Conservation (phyloP, 1,284 basidiomycete species). For the Cutaneotrichosporon dermatis region DNA sequence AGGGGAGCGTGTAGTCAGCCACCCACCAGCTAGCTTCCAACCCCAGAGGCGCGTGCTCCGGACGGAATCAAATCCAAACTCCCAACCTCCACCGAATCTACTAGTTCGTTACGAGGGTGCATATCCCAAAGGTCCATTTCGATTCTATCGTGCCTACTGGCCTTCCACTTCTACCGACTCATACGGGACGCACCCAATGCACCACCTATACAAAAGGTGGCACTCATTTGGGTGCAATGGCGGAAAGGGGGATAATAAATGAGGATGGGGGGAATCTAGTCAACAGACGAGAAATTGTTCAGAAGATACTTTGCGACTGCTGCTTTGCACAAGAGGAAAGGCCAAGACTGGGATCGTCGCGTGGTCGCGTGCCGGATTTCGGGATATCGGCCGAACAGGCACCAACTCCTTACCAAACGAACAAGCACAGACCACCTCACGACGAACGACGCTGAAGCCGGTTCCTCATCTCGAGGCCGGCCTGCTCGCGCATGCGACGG, state of each 20-base stretch:
- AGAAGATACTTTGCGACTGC: not conserved
- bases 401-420: not conserved
- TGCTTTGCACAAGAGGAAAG: not conserved
- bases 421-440: not conserved
- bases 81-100: not conserved
- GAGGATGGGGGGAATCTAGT: not conserved
- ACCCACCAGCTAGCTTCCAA: not conserved
- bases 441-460: slow-evolving; percentile 1
- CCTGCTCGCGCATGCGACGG: slow-evolving; percentile 31
- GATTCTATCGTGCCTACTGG: not conserved
- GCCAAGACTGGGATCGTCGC: not conserved
- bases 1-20: too few relatives aligned
- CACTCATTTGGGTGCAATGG: not conserved
- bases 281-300: not conserved
- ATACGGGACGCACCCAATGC: not conserved
- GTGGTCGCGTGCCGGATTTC: not conserved
- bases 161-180: not conserved
- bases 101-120: slow-evolving; percentile 1
- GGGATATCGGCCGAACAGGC: not conserved
- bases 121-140: not conserved
- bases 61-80: not conserved
- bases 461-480: slow-evolving; percentile 21
- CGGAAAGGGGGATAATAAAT: not conserved
- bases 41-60: too few relatives aligned
- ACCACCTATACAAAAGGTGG: not conserved